Percentiles rank a stretch among this genome's conserved stretches.
These are phyloP conservation scores for Pichia sp. DNA, from an alignment of 1,139 yeast species.

Conservation along the genomic window DNA sequence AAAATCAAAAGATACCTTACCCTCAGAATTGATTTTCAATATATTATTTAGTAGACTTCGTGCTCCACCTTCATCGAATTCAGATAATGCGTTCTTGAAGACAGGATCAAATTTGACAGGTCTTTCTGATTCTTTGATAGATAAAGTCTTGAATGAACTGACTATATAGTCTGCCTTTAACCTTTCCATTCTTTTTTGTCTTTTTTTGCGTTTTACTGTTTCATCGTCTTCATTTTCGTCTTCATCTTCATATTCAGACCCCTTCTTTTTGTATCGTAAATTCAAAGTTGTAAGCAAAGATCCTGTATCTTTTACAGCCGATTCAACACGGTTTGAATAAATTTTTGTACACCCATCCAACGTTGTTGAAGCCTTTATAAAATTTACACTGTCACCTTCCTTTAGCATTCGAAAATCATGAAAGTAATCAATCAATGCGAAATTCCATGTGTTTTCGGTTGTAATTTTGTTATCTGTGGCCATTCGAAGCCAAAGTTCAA, in stretches of 20 bases:
- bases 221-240: slow-evolving; percentile 22
- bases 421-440: slow-evolving; percentile 59
- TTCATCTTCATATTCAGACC: slow-evolving; percentile 19
- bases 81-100: slow-evolving; percentile 49
- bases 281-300: slow-evolving; percentile 66
- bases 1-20: slow-evolving; percentile 43
- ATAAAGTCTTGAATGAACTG: slow-evolving; percentile 37
- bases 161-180: slow-evolving; percentile 31
- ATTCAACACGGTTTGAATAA: slow-evolving; percentile 80
- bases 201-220: slow-evolving; percentile 17
- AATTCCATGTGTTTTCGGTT: slow-evolving; percentile 40
- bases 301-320: slow-evolving; percentile 88
- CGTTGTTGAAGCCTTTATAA: slow-evolving; percentile 73
- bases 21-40: slow-evolving; percentile 39
- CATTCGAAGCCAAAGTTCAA: slow-evolving; percentile 88
- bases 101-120: slow-evolving; percentile 51
- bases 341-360: slow-evolving; percentile 83
- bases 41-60: slow-evolving; percentile 47
- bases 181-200: slow-evolving; percentile 9
- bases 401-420: slow-evolving; percentile 57
- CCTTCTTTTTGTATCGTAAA: slow-evolving; percentile 25
- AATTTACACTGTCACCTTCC: slow-evolving; percentile 59
- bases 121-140: slow-evolving; percentile 43
- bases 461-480: slow-evolving; percentile 69
- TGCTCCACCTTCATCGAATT: slow-evolving; percentile 59